These are phyloP conservation scores for Monosporozyma siamensis DNA, from an alignment of 805 yeast species.

Conservation along the genomic window DNA sequence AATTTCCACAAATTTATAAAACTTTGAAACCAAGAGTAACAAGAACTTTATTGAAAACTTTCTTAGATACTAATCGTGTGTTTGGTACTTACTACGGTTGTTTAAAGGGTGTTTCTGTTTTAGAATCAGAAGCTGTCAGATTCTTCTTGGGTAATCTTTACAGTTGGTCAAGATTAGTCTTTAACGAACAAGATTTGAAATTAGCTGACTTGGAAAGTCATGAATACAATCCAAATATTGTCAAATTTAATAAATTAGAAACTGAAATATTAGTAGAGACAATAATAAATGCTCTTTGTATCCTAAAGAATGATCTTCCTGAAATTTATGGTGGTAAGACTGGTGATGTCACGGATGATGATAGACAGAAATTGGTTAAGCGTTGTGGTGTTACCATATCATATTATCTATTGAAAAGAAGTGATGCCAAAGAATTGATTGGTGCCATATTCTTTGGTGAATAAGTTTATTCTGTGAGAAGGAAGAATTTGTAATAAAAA, in stretches of 20 bases:
- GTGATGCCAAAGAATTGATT: constrained; percentile 41
- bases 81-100: constrained; percentile 91
- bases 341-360: constrained; percentile 28
- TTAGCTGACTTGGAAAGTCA: constrained; percentile 14
- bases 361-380: constrained; percentile 37
- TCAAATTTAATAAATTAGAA: constrained; percentile 36
- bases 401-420: constrained; percentile 37
- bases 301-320: constrained; percentile 33
- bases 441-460: constrained; percentile 73
- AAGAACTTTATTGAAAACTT: constrained; percentile 83
- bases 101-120: constrained; percentile 67
- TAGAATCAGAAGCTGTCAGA: constrained; percentile 83
- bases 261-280: constrained; percentile 40
- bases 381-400: constrained; percentile 58
- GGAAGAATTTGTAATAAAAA: not conserved
- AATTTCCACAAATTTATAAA: constrained; percentile 77
- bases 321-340: constrained; percentile 30
- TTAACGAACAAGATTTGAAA: constrained; percentile 30
- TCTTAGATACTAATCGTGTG: constrained; percentile 74
- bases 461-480: constrained; percentile 3
- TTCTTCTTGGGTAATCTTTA: constrained; percentile 76
- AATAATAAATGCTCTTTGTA: constrained; percentile 46
- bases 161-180: constrained; percentile 63
- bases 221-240: constrained; percentile 11
- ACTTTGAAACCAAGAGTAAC: constrained; percentile 90